phyloP scores from a whole-genome alignment of 495 filamentous ascomycete species.

The Neurospora tetraspora region DNA sequence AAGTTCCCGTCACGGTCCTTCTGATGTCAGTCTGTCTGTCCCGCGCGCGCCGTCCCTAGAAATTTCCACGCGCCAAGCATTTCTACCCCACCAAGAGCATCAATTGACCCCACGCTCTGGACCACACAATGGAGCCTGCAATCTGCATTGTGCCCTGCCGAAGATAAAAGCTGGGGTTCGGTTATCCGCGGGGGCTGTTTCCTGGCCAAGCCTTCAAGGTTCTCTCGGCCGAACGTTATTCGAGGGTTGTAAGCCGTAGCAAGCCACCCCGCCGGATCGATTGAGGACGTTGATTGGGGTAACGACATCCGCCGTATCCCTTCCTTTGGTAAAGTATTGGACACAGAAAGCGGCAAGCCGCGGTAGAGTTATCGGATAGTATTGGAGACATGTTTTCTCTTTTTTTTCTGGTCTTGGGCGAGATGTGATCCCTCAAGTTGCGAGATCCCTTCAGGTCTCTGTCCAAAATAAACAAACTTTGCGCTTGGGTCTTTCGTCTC shows the following conservation, averaged over 20 bases:
- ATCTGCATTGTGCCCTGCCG: constrained; percentile 3
- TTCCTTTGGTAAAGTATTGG: not conserved
- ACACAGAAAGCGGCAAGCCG: not conserved
- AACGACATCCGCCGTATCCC: not conserved
- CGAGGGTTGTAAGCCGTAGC: constrained; percentile 18
- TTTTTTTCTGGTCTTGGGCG: not conserved
- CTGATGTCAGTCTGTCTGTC: not conserved
- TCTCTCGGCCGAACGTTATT: constrained; percentile 22
- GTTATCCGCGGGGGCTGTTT: constrained; percentile 22
- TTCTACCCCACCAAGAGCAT: not conserved
- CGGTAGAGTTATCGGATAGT: not conserved
- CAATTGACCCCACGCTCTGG: not conserved
- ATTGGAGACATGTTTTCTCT: not conserved
- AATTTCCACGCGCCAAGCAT: constrained; percentile 16
- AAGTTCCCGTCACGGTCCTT: not conserved
- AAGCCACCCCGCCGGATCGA: constrained; percentile 13
- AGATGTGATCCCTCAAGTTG: not conserved
- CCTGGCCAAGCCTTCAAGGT: constrained; percentile 2
- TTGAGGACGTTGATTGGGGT: not conserved
- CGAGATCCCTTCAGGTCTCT: not conserved
- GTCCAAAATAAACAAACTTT: not conserved
- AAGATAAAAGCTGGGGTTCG: constrained; percentile 8
- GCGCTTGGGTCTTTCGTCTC: not conserved
- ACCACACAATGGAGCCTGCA: not conserved
- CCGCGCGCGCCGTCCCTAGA: constrained; percentile 10